phyloP scores from a whole-genome alignment of 2,329 filamentous ascomycete genomes.

The Cyphellophora europaea region DNA sequence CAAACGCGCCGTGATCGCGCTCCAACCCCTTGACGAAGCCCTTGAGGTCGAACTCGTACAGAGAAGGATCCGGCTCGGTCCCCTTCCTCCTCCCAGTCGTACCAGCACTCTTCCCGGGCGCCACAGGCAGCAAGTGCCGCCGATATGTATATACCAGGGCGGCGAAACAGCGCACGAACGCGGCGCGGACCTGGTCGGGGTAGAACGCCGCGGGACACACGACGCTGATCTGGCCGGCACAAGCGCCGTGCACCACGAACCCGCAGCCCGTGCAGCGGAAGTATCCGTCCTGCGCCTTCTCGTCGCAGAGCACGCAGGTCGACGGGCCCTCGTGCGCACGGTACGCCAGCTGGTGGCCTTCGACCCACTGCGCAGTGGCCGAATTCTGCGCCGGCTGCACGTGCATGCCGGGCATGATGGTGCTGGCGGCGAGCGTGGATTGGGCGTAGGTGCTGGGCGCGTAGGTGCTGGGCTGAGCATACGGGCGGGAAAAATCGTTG shows the following conservation, averaged over 20 bases:
- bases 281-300: slow-evolving; percentile 50
- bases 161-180: slow-evolving; percentile 60
- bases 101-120: slow-evolving; percentile 50
- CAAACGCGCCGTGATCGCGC: slow-evolving; percentile 55
- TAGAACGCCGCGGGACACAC: slow-evolving; percentile 59
- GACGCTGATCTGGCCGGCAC: slow-evolving; percentile 50
- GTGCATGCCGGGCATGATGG: slow-evolving; percentile 36
- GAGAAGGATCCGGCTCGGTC: slow-evolving; percentile 36
- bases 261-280: slow-evolving; percentile 40
- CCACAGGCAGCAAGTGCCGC: slow-evolving; percentile 50
- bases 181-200: slow-evolving; percentile 56
- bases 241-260: slow-evolving; percentile 45
- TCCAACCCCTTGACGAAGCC: slow-evolving; percentile 56
- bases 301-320: slow-evolving; percentile 39
- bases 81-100: slow-evolving; percentile 25
- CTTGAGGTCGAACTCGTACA: slow-evolving; percentile 57
- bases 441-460: slow-evolving; percentile 41
- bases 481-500: slow-evolving; percentile 27
- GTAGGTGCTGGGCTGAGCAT: slow-evolving; percentile 31
- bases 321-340: slow-evolving; percentile 32
- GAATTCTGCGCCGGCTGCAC: slow-evolving; percentile 29
- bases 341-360: slow-evolving; percentile 40
- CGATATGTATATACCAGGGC: slow-evolving; percentile 62
- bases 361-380: slow-evolving; percentile 34
- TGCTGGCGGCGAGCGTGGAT: slow-evolving; percentile 41